Percentiles rank a stretch among this genome's conserved stretches.
phyloP scores from a whole-genome alignment of 2,329 filamentous ascomycete species.

The Fusarium virguliforme region DNA sequence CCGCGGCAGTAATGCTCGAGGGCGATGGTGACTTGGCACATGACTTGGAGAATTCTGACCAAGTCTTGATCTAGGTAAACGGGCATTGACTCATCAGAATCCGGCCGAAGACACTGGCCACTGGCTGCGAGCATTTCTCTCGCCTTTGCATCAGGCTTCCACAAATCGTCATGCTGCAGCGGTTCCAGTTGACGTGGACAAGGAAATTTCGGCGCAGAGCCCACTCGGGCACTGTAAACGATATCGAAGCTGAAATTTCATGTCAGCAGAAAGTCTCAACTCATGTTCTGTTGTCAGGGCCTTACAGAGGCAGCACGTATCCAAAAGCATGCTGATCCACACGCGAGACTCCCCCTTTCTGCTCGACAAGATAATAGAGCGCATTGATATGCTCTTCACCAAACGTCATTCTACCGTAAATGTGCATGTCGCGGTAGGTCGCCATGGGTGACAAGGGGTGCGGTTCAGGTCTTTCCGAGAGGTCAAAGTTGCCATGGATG shows the following conservation, averaged over 20 bases:
- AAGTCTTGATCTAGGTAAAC: background rate
- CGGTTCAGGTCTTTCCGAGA: background rate
- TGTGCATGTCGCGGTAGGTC: slow-evolving; percentile 4
- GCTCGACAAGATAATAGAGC: slow-evolving; percentile 3
- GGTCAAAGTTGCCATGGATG: slow-evolving; percentile 1
- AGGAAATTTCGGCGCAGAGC: background rate
- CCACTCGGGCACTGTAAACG: background rate
- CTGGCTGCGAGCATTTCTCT: background rate
- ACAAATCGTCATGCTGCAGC: background rate
- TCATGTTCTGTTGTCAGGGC: background rate
- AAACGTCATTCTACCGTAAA: slow-evolving; percentile 3
- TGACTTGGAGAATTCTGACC: background rate
- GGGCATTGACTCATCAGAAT: background rate
- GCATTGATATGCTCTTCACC: background rate
- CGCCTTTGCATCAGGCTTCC: slow-evolving; percentile 6
- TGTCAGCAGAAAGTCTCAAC: background rate
- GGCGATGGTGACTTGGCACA: background rate
- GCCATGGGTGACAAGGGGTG: slow-evolving; percentile 3
- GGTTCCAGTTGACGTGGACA: slow-evolving; percentile 6
- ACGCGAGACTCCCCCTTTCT: background rate
- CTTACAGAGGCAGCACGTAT: slow-evolving; percentile 11
- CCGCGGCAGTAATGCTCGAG: slow-evolving; percentile 3
- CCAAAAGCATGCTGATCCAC: slow-evolving; percentile 8
- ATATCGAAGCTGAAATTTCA: background rate
- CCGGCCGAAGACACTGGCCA: background rate